Evolutionary conservation across 2,329 filamentous ascomycete species (phyloP), one percentile per base, ranked within the genome.

Genomic region (Dendrostoma leiphaemia): DNA sequence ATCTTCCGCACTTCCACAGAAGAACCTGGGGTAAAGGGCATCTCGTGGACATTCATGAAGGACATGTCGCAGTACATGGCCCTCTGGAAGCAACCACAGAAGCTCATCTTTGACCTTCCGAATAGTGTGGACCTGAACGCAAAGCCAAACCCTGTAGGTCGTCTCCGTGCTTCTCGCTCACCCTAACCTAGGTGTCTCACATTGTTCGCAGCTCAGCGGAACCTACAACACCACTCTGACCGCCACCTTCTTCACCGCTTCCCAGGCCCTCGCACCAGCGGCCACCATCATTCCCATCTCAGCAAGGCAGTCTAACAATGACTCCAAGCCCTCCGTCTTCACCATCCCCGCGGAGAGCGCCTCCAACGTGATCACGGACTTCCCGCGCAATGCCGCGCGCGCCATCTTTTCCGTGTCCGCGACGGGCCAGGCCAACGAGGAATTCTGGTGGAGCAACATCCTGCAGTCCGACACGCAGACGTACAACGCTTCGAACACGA

Each of bases 371-470:
- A 67, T 91, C 41, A 52, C 61, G 67, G 1, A 69, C 17, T 75
- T 95, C 37, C 90, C 90, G 2, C 75, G 72, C 47, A 87, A 90
- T 62, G 77, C 79, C 19, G 80, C 81, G 48, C 83, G 85, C 53
- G 90, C 89, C 17, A 80, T 91, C 4, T 82, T 93, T 50, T 84
- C 88, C 0, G 78, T 94, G 13, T 84, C 87, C 6, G 88, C 90
- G 10, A 90, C 85, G 59, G 90, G 89, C 0, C 90, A 94, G 67
- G 79, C 79, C 0, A 72, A 78, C 13, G 90, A 94, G 70, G 90
- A 95, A 66, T 93, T 93, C 63, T 94, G 90, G 89, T 94, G 88
- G 84, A 81, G 79, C 53, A 93, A 93, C 63, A 84, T 90, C 1
- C 79, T 88, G 2, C 78, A 85, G 38, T 81, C 80, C 12, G 80